Percentiles rank a stretch among this genome's conserved stretches.
phyloP scores from a whole-genome alignment of 2,329 filamentous ascomycete species.

The Colletotrichum trifolii region DNA sequence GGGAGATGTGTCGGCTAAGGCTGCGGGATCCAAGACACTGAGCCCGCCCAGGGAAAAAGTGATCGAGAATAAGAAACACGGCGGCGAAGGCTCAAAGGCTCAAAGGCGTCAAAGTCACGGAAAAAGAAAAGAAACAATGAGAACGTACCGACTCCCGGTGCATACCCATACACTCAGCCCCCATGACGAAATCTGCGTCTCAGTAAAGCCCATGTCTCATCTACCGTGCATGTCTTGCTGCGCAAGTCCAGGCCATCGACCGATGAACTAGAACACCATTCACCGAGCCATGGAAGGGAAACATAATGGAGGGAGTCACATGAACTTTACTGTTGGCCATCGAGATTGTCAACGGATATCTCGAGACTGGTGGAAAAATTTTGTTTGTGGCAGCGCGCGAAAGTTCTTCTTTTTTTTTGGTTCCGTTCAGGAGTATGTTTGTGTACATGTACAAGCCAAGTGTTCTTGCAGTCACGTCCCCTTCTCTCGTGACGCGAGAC shows the following conservation, averaged over 20 bases:
- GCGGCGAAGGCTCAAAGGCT: too few species aligned
- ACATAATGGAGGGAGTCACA: not conserved
- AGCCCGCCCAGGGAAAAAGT: not conserved
- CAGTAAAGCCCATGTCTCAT: not conserved
- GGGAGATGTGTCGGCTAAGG: constrained; percentile 12
- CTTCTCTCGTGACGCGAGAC: too few species aligned
- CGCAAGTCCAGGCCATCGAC: constrained; percentile 17
- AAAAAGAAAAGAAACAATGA: constrained; percentile 8
- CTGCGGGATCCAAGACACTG: not conserved
- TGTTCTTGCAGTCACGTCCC: too few species aligned
- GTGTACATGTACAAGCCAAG: constrained; percentile 14
- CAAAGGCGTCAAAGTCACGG: not conserved
- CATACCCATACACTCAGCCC: not conserved
- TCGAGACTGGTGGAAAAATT: not conserved
- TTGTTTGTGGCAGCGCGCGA: constrained; percentile 19
- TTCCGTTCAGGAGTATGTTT: constrained; percentile 16
- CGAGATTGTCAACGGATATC: not conserved
- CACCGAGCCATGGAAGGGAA: constrained; percentile 18
- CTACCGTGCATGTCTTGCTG: constrained; percentile 1
- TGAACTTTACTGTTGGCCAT: not conserved
- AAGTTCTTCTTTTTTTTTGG: constrained; percentile 21
- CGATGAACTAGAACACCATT: constrained; percentile 18
- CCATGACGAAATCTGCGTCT: constrained; percentile 16
- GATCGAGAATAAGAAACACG: not conserved
- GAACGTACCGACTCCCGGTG: not conserved